Conservation (phyloP, 148 eudicot species). For the Oxyria digyna region DNA sequence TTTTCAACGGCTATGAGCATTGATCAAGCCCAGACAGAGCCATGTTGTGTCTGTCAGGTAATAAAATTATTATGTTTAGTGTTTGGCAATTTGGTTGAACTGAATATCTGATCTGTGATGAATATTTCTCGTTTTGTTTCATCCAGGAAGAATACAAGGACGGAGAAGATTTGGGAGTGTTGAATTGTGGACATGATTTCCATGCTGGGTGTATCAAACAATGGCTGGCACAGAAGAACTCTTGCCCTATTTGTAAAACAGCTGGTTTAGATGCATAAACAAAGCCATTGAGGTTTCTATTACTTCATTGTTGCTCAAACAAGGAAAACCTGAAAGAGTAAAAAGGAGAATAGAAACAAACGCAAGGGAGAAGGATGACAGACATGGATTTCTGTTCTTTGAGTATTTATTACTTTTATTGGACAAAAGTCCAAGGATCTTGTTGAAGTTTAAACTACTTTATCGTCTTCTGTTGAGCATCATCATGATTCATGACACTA, state of each 20-base stretch:
- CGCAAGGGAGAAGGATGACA: background rate
- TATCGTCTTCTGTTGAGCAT: background rate
- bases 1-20: conserved; percentile 25
- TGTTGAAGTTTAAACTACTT: conserved; percentile 3
- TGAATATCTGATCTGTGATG: too few relatives aligned
- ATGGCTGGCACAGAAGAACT: conserved; percentile 78
- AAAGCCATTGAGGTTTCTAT: background rate
- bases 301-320: background rate
- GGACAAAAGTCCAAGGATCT: background rate
- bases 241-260: conserved; percentile 94
- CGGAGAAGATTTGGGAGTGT: conserved; percentile 61
- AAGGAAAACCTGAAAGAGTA: background rate
- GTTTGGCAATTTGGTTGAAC: too few relatives aligned
- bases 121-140: background rate
- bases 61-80: too few relatives aligned
- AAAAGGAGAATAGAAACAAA: background rate
- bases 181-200: conserved; percentile 86
- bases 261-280: conserved; percentile 37
- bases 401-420: background rate
- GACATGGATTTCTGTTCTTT: background rate
- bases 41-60: conserved; percentile 94
- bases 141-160: conserved; percentile 68
- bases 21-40: conserved; percentile 42
- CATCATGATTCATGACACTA: background rate
- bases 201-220: conserved; percentile 68